Conservation (phyloP, 2,329 filamentous ascomycete genomes). For the Xylariaceae sp. region DNA sequence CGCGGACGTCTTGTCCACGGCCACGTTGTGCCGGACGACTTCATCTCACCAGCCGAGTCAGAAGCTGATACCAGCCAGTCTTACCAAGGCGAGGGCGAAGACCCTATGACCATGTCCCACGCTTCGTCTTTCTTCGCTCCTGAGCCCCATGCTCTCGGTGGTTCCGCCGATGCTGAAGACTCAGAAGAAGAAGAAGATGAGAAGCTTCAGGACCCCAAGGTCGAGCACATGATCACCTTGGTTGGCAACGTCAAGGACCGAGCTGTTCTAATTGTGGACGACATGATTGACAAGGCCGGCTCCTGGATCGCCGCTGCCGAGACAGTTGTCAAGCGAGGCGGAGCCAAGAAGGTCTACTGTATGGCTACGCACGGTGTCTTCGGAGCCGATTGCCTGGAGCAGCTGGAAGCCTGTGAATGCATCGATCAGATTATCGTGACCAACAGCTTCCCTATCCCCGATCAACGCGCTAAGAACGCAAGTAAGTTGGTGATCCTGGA, state of each 20-base stretch:
- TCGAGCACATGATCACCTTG: slow-evolving; percentile 95
- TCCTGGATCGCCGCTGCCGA: slow-evolving; percentile 98
- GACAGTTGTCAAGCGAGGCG: slow-evolving; percentile 88
- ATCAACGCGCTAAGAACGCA: slow-evolving; percentile 62
- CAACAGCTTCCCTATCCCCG: slow-evolving; percentile 89
- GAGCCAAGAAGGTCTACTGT: slow-evolving; percentile 91
- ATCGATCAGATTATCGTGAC: slow-evolving; percentile 94
- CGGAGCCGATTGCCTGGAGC: slow-evolving; percentile 79
- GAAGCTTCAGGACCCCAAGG: slow-evolving; percentile 68
- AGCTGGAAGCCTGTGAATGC: slow-evolving; percentile 86
- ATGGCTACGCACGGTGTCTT: slow-evolving; percentile 97
- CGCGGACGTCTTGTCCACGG: slow-evolving; percentile 88
- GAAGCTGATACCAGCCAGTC: slow-evolving; percentile 54
- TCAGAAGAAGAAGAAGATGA: slow-evolving; percentile 92
- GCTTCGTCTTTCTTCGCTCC: slow-evolving; percentile 76
- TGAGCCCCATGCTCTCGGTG: slow-evolving; percentile 68
- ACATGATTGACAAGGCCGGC: slow-evolving; percentile 97
- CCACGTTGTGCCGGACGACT: slow-evolving; percentile 92
- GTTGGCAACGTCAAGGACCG: slow-evolving; percentile 88
- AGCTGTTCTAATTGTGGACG: slow-evolving; percentile 90
- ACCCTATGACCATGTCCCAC: slow-evolving; percentile 74
- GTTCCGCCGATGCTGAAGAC: slow-evolving; percentile 75
- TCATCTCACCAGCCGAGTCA: slow-evolving; percentile 70
- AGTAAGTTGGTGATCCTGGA: slow-evolving; percentile 87
- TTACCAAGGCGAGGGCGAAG: slow-evolving; percentile 49